phyloP scores from a whole-genome alignment of 352 stramenopile species.

The Pythium monospermum region DNA sequence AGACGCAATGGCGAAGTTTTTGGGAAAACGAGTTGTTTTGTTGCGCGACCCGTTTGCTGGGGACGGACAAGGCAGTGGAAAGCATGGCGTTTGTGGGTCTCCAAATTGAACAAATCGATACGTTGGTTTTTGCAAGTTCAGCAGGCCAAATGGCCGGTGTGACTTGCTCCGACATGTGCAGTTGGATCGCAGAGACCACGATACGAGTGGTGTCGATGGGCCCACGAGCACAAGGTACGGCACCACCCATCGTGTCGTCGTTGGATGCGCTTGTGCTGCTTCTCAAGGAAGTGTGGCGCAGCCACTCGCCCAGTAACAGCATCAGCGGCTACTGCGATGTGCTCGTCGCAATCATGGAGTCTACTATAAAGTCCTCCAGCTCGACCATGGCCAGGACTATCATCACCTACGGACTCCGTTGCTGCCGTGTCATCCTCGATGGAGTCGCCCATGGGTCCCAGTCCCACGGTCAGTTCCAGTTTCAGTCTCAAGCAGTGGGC shows the following conservation, averaged over 20 bases:
- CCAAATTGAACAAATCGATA: conserved; percentile 11
- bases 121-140: background rate
- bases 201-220: background rate
- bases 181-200: conserved; percentile 4
- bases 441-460: too few relatives aligned
- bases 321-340: too few relatives aligned
- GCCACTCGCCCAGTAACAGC: too few relatives aligned
- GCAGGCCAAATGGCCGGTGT: background rate
- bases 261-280: background rate
- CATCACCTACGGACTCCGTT: too few relatives aligned
- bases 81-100: conserved; percentile 1
- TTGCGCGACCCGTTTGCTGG: background rate
- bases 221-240: background rate
- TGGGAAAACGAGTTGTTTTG: conserved; percentile 9
- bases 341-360: too few relatives aligned
- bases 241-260: too few relatives aligned
- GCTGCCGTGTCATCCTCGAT: too few relatives aligned
- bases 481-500: too few relatives aligned
- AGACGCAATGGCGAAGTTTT: conserved; percentile 8
- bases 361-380: too few relatives aligned
- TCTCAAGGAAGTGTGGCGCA: background rate
- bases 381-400: too few relatives aligned
- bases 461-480: too few relatives aligned
- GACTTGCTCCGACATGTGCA: conserved; percentile 1
- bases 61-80: background rate